A percentile compares a stretch with the other conserved stretches of the same genome.
Conservation (phyloP, 2,329 filamentous ascomycete genomes). For the Metarhizium brunneum region DNA sequence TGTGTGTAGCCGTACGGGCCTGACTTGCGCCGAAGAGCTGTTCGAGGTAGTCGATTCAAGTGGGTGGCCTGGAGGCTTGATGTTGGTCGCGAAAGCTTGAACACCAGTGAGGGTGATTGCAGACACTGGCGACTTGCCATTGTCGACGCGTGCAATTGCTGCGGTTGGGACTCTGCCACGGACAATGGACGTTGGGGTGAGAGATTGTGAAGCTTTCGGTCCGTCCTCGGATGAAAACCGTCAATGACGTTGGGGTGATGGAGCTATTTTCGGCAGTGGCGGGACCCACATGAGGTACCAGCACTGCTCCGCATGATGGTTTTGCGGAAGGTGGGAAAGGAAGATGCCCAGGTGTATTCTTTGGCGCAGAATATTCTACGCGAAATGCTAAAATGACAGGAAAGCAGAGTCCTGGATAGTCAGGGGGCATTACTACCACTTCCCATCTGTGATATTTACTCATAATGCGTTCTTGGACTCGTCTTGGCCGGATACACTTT, state of each 20-base stretch:
- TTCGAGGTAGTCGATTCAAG: conserved; percentile 13
- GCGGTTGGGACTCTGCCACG: background rate
- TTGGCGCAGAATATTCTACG: no score
- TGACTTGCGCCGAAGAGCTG: conserved; percentile 38
- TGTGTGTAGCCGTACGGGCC: conserved; percentile 74
- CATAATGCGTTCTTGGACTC: no score
- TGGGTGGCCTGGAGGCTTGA: conserved; percentile 8
- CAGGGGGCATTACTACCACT: no score
- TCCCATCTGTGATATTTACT: no score
- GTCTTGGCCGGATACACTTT: no score
- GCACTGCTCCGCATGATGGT: no score
- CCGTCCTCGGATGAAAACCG: conserved; percentile 1
- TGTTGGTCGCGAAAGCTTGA: conserved; percentile 13
- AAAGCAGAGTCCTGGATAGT: no score
- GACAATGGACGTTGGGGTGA: background rate
- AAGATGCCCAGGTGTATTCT: background rate
- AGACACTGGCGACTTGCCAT: conserved; percentile 18
- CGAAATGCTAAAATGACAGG: no score
- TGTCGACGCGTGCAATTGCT: background rate
- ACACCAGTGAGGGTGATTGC: conserved; percentile 13
- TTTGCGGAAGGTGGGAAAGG: background rate
- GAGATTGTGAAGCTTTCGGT: no score
- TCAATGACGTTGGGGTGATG: background rate
- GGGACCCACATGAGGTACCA: background rate
- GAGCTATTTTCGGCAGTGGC: no score